Base-by-base conservation (phyloP, 305 asterid genomes). In the Petunia hybrid region DNA sequence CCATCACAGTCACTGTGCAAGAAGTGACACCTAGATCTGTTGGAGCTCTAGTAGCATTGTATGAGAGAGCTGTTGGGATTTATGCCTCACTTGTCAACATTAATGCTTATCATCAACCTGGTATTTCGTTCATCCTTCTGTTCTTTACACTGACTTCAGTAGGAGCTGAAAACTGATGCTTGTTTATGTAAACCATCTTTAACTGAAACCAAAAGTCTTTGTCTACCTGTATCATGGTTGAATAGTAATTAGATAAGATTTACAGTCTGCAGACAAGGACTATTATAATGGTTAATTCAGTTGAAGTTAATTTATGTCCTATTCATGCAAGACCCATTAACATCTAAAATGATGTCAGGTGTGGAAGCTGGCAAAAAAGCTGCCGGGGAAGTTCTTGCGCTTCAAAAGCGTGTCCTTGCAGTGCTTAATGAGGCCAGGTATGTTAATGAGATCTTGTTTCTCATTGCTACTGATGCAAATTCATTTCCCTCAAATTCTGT, bases 301-400 rank as follows among this genome's bases (percentile, higher is more conserved):
- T 78, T 66, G 69, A 43, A 53, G 76, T 46, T 31, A 53, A 36
- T 79, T 74, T 48, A 61, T 81, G 77, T 63, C 75, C 71, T 78
- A 13, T 73, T 73, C 45, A 51, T 1, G 3, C 45, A 6, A 73
- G 45, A 41, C 63, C 78, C 12, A 51, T 45, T 51, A 73, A 73
- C 7, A 73, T 73, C 8, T 51, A 73, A 45, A 80, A 78, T 86
- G 74, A 39, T 8, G 12, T 51, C 90, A 97, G 99, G 99, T 68
- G 99, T 97, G 85, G 99, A 97, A 89, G 99, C 99, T 77, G 99
- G 99, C 46, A 97, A 97, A 88, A 95, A 92, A 81, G 99, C 99
- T 13, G 99, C 99, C 4, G 99, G 97, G 84, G 99, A 97, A 90
- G 89, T 97, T 85, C 86, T 97, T 86, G 99, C 99, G 70, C 98